Conservation (phyloP, 345 rosid species). For the Toxicodendron radicans region DNA sequence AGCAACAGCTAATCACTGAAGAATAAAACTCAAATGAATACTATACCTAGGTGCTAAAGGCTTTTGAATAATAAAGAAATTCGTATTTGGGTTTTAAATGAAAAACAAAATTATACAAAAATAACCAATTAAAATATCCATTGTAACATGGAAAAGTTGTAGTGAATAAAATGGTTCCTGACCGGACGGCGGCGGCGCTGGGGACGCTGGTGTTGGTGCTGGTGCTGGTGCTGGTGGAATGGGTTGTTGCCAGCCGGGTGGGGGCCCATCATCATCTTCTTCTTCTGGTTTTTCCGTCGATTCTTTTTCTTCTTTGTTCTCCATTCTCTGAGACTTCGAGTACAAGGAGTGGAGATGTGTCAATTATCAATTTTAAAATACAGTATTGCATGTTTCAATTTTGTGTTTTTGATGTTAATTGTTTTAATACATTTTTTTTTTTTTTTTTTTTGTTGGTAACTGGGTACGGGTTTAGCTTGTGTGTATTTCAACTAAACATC, state of each 20-base stretch:
- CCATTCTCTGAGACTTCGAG: background rate
- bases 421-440: too few species aligned
- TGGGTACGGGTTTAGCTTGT: too few species aligned
- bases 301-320: constrained; percentile 9
- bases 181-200: background rate
- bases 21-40: background rate
- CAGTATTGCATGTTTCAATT: too few species aligned
- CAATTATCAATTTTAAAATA: background rate
- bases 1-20: background rate
- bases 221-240: background rate
- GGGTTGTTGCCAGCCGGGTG: constrained; percentile 17
- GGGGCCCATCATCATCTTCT: constrained; percentile 13
- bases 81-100: background rate
- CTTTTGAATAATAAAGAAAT: background rate
- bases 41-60: background rate
- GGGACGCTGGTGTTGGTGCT: background rate
- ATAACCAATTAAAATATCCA: background rate
- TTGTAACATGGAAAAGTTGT: background rate
- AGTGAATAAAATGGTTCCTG: background rate
- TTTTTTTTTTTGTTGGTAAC: too few species aligned
- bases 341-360: too few species aligned
- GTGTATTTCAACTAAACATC: too few species aligned
- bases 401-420: too few species aligned
- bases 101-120: background rate
- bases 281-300: background rate